A percentile compares a stretch with the other conserved stretches of the same genome.
Conservation (phyloP, 441 rosid genomes). For the Flueggea neowawraea region DNA sequence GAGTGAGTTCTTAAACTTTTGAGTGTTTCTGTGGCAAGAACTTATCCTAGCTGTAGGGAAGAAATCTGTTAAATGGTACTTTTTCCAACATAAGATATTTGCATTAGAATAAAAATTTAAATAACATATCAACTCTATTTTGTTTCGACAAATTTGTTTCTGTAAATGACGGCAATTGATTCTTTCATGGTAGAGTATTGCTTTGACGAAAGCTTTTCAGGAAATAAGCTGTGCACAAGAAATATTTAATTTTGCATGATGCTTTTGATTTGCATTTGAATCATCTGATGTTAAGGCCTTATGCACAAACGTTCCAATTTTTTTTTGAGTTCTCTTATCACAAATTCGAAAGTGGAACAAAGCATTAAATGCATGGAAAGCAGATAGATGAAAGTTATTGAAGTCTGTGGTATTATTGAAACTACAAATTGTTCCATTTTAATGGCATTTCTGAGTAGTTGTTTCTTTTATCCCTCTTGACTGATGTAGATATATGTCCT, state of each 20-base stretch:
- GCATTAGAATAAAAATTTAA: background rate
- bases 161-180: background rate
- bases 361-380: background rate
- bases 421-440: conserved; percentile 1
- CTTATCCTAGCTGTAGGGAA: too few species aligned
- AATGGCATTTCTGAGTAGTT: background rate
- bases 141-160: background rate
- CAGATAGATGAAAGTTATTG: background rate
- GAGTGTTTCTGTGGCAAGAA: background rate
- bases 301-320: too few species aligned
- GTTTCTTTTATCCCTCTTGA: conserved; percentile 10
- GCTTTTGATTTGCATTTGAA: too few species aligned
- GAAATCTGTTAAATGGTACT: background rate
- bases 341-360: too few species aligned
- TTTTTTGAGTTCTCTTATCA: too few species aligned
- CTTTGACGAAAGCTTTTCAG: background rate
- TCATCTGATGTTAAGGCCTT: too few species aligned
- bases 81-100: background rate
- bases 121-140: background rate
- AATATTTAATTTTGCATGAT: too few species aligned
- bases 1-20: background rate
- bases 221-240: too few species aligned
- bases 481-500: conserved; percentile 33
- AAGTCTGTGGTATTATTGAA: background rate
- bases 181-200: background rate